phyloP scores from a whole-genome alignment of 2,329 filamentous ascomycete genomes.

The Paecilomyces variotii region DNA sequence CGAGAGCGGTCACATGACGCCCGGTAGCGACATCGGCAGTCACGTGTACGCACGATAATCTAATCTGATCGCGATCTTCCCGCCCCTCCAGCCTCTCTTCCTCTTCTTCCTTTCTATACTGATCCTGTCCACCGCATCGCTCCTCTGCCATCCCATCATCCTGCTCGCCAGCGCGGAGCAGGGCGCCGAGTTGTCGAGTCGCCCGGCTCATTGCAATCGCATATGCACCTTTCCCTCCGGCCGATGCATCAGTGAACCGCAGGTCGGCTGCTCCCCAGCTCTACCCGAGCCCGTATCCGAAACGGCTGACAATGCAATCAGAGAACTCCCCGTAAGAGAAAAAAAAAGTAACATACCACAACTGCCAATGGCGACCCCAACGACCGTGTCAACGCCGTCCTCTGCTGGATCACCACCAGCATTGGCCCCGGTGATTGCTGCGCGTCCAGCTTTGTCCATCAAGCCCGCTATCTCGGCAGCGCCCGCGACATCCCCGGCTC shows the following conservation, averaged over 20 bases:
- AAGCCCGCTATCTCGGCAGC: conserved; percentile 28
- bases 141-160: not conserved
- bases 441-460: conserved; percentile 25
- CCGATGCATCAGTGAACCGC: conserved; percentile 15
- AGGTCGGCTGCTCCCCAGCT: conserved; percentile 8
- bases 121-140: not conserved
- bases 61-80: conserved; percentile 2
- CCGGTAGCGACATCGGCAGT: conserved; percentile 1
- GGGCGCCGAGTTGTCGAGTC: not conserved
- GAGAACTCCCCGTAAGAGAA: conserved; percentile 9
- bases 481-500: conserved; percentile 25
- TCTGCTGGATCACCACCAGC: conserved; percentile 29
- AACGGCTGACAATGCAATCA: conserved; percentile 13
- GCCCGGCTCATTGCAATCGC: conserved; percentile 18
- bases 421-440: conserved; percentile 19
- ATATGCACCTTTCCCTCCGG: conserved; percentile 29
- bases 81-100: not conserved
- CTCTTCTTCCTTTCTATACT: not conserved
- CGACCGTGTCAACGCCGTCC: conserved; percentile 30
- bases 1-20: not conserved
- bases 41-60: conserved; percentile 2
- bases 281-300: conserved; percentile 11
- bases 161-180: not conserved
- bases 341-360: conserved; percentile 6
- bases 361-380: conserved; percentile 29